phyloP scores from a whole-genome alignment of 1,139 yeast species.

The Candida glucosophila region DNA sequence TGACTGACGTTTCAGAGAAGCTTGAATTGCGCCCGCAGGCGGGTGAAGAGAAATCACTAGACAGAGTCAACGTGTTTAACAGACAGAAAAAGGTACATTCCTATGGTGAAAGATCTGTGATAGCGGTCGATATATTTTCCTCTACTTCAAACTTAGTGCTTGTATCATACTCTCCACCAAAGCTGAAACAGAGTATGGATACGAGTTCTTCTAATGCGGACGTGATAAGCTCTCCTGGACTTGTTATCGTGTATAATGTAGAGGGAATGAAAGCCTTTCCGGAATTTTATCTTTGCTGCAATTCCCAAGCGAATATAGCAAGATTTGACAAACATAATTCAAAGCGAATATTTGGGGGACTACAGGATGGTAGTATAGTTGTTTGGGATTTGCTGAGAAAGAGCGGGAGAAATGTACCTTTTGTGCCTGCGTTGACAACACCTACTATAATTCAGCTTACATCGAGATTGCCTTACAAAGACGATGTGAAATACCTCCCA shows the following conservation, averaged over 20 bases:
- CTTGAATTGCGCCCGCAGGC: neutral
- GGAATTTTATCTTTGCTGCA: conserved; percentile 37
- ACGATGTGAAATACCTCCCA: conserved; percentile 3
- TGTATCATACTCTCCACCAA: too few relatives aligned
- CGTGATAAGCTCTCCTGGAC: conserved; percentile 27
- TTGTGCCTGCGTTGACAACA: conserved; percentile 21
- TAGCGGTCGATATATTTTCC: too few relatives aligned
- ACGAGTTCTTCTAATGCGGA: too few relatives aligned
- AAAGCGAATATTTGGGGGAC: conserved; percentile 27
- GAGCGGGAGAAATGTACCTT: conserved; percentile 8
- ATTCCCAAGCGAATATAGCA: conserved; percentile 38
- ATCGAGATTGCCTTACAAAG: conserved; percentile 5
- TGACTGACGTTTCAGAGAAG: conserved; percentile 7
- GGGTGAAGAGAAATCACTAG: neutral
- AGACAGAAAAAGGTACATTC: conserved; percentile 1
- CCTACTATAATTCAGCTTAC: conserved; percentile 9
- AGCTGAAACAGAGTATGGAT: too few relatives aligned
- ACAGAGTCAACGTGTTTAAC: conserved; percentile 1
- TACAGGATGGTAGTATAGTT: conserved; percentile 27
- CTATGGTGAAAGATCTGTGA: conserved; percentile 21
- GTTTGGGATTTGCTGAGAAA: conserved; percentile 27
- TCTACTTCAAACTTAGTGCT: too few relatives aligned
- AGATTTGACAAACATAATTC: conserved; percentile 23
- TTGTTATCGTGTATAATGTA: conserved; percentile 27
- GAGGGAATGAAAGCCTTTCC: conserved; percentile 20